Evolutionary conservation across 2,329 filamentous ascomycete species (phyloP).

Genomic region (Aschersonia sp.): DNA sequence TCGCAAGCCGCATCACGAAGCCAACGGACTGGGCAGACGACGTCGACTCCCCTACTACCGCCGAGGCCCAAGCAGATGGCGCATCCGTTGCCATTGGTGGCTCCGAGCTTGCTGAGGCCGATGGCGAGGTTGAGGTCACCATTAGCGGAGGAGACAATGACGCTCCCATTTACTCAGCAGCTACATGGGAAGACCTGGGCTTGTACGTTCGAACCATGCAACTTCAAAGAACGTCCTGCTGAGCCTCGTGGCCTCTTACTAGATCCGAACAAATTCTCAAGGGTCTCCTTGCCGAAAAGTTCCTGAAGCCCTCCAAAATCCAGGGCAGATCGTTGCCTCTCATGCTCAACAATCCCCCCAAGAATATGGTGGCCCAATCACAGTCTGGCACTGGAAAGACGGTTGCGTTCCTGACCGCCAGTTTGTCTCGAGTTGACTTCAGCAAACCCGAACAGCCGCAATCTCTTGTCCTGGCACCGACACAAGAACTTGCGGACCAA

Average conservation of each 20-base stretch:
- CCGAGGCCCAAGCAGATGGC: slow-evolving; percentile 4
- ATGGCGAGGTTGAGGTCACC: slow-evolving; percentile 5
- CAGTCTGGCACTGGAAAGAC: slow-evolving; percentile 98
- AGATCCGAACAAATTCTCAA: slow-evolving; percentile 48
- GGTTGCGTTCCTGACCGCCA: slow-evolving; percentile 86
- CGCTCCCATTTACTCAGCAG: slow-evolving; percentile 4
- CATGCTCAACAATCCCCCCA: slow-evolving; percentile 72
- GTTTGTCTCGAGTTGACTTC: slow-evolving; percentile 75
- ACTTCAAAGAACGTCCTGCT: not conserved
- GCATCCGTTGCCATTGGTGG: slow-evolving; percentile 4
- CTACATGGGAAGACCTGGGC: slow-evolving; percentile 4
- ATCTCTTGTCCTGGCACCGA: slow-evolving; percentile 79
- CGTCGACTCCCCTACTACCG: not conserved
- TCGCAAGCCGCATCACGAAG: slow-evolving; percentile 4
- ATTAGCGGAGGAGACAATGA: slow-evolving; percentile 3
- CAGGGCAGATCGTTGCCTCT: slow-evolving; percentile 89
- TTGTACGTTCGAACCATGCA: slow-evolving; percentile 2
- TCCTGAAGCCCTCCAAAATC: slow-evolving; percentile 93
- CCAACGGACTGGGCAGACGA: not conserved
- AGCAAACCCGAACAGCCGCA: slow-evolving; percentile 56
- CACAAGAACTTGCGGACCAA: slow-evolving; percentile 86
- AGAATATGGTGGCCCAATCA: slow-evolving; percentile 96
- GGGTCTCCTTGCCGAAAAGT: slow-evolving; percentile 69
- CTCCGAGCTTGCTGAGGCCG: slow-evolving; percentile 2
- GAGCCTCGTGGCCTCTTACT: not conserved